Conservation (phyloP, 495 filamentous ascomycete species). For the Xylaria curta region DNA sequence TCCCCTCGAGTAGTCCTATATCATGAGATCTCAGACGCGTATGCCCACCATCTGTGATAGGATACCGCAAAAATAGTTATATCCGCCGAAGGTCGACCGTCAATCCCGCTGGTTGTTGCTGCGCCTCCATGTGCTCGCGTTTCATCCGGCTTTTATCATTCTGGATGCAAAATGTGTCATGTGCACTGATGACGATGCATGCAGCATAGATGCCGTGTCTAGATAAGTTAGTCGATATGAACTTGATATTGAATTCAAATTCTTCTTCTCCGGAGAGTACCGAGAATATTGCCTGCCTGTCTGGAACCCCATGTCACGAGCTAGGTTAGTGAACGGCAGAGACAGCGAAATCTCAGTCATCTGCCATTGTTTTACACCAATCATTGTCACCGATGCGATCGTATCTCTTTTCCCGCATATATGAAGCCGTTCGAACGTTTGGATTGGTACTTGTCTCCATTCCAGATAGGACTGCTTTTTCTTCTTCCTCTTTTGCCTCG, state of each 20-base stretch:
- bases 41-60: constrained; percentile 15
- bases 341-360: not conserved
- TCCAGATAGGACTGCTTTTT: not conserved
- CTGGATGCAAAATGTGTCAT: not conserved
- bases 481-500: not conserved
- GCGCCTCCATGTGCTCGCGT: constrained; percentile 28
- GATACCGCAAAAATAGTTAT: constrained; percentile 17
- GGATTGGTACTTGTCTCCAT: not conserved
- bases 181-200: constrained; percentile 4
- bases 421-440: not conserved
- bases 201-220: not conserved
- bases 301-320: not conserved
- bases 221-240: not conserved
- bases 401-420: not conserved
- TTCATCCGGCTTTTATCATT: constrained; percentile 20
- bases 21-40: not conserved
- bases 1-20: not conserved
- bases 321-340: not conserved
- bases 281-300: not conserved
- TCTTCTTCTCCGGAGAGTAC: not conserved
- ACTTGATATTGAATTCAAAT: constrained; percentile 4
- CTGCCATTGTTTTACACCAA: not conserved
- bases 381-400: not conserved
- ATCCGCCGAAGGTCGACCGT: constrained; percentile 12
- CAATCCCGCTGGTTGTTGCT: constrained; percentile 21